Evolutionary conservation across 2,329 filamentous ascomycete genomes (phyloP).

Genomic region (Alternaria sp.): DNA sequence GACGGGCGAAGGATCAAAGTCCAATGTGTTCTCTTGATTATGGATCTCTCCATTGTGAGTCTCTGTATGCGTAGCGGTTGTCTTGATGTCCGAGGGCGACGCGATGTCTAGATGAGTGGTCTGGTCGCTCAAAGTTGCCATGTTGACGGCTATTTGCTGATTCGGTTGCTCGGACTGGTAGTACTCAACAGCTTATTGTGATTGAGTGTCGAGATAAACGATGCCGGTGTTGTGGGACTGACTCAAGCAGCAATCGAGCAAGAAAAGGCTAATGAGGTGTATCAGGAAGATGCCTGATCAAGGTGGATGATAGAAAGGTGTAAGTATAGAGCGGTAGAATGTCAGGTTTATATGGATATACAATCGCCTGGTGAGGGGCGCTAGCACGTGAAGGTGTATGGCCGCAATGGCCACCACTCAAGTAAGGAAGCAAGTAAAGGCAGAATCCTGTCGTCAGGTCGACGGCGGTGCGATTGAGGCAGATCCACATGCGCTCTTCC

Average conservation of each 20-base stretch:
- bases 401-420: neutral
- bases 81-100: no score
- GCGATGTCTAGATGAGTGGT: no score
- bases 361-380: neutral
- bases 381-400: neutral
- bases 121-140: neutral
- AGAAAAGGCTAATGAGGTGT: neutral
- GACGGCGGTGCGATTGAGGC: neutral
- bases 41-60: no score
- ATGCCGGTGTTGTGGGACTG: neutral
- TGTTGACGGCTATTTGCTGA: neutral
- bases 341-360: neutral
- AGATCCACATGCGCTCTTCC: rapidly evolving
- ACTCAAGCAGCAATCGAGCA: neutral
- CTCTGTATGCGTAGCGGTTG: rapidly evolving
- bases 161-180: rapidly evolving
- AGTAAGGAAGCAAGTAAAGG: neutral
- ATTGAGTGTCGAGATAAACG: no score
- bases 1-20: neutral
- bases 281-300: neutral
- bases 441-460: neutral
- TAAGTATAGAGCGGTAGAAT: neutral
- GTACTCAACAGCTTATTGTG: neutral
- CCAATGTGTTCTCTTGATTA: neutral
- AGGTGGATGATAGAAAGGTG: rapidly evolving